Evolutionary conservation across 2,329 filamentous ascomycete genomes (phyloP).

Genomic region (Sporothrix pallida): DNA sequence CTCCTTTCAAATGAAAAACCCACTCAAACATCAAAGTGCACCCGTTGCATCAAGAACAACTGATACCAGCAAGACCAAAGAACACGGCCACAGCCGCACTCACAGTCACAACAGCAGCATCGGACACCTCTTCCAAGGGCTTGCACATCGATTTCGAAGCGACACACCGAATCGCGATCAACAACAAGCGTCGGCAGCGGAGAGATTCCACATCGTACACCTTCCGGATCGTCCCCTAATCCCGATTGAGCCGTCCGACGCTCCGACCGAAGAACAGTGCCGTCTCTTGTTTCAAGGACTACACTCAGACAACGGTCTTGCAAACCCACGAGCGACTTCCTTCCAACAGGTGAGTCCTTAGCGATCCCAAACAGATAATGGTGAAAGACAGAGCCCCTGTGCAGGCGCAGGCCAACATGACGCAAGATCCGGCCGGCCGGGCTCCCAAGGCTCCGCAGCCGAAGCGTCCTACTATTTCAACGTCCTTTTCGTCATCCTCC

Average conservation of each 20-base stretch:
- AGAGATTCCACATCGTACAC: conserved; percentile 36
- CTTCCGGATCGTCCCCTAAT: conserved; percentile 41
- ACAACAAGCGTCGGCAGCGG: background rate
- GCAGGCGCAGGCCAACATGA: conserved; percentile 12
- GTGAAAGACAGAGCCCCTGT: background rate
- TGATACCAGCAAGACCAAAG: background rate
- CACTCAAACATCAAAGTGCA: conserved; percentile 34
- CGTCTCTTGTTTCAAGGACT: conserved; percentile 31
- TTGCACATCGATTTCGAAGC: conserved; percentile 24
- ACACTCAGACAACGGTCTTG: background rate
- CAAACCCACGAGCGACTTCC: background rate
- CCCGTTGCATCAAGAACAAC: conserved; percentile 17
- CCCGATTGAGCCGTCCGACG: conserved; percentile 36
- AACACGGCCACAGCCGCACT: background rate
- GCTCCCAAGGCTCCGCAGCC: too few relatives aligned
- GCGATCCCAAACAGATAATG: background rate
- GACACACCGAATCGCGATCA: background rate
- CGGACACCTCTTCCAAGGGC: conserved; percentile 19
- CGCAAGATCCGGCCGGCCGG: background rate
- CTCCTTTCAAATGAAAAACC: conserved; percentile 32
- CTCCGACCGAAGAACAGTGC: conserved; percentile 43
- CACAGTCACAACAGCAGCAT: conserved; percentile 26
- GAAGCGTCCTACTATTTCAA: background rate
- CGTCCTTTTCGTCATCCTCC: background rate
- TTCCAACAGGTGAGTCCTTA: conserved; percentile 19